Conservation (phyloP, 2,329 filamentous ascomycete species). For the Penicillium italicum region DNA sequence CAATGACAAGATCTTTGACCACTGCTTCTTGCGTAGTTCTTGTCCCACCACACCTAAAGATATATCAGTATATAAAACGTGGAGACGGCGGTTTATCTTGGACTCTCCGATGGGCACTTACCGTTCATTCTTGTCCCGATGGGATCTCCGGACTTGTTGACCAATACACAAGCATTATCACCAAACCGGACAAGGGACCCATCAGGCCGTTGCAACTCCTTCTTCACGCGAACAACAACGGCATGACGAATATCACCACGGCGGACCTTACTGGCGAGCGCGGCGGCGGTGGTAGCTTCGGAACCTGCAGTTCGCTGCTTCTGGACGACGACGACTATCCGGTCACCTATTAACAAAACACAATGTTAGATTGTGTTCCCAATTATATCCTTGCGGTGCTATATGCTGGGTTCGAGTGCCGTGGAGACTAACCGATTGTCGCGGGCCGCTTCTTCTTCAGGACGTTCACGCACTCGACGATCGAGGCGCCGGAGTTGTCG, state of each 20-base stretch:
- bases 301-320: conserved; percentile 79
- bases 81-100: background rate
- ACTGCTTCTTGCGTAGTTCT: conserved; percentile 87
- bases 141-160: conserved; percentile 95
- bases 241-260: conserved; percentile 95
- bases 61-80: conserved; percentile 19
- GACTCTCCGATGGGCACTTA: conserved; percentile 32
- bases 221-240: conserved; percentile 85
- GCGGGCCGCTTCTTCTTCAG: conserved; percentile 83
- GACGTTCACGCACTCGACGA: conserved; percentile 94
- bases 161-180: conserved; percentile 95
- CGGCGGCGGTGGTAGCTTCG: conserved; percentile 67
- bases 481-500: conserved; percentile 96
- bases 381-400: background rate
- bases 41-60: conserved; percentile 72
- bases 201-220: conserved; percentile 81
- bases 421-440: conserved; percentile 67
- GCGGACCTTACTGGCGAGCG: conserved; percentile 87
- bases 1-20: conserved; percentile 97
- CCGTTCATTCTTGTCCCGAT: conserved; percentile 88
- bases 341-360: conserved; percentile 63
- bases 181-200: conserved; percentile 90
- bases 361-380: background rate
- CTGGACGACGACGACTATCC: conserved; percentile 95
- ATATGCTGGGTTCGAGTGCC: background rate